Conservation (phyloP, 2,329 filamentous ascomycete species). For the Sclerotinia borealis region DNA sequence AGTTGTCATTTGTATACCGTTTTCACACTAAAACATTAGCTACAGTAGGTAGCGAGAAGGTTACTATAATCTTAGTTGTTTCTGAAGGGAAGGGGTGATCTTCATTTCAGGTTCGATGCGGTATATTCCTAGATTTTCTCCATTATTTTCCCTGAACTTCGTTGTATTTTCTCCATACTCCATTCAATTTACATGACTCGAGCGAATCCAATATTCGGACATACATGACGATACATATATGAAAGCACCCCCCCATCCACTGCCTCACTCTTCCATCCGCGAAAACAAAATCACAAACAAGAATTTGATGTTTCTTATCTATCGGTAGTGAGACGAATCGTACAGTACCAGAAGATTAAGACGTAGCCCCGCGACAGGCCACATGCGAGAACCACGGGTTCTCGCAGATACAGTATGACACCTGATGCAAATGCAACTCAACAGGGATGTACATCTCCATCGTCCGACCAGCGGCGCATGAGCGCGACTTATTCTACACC, state of each 20-base stretch:
- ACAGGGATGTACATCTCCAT: constrained; percentile 1
- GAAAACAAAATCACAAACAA: background rate
- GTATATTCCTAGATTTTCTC: background rate
- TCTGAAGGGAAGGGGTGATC: background rate
- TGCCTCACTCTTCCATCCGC: background rate
- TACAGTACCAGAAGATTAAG: background rate
- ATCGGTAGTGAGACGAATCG: background rate
- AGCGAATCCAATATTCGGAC: background rate
- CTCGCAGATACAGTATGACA: constrained; percentile 22
- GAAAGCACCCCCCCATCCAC: background rate
- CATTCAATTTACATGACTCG: constrained; percentile 10
- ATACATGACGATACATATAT: constrained; percentile 1
- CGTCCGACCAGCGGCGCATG: background rate
- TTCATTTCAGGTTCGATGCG: background rate
- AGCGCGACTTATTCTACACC: background rate
- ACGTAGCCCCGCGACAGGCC: background rate
- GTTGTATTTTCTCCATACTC: background rate
- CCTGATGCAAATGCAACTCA: constrained; percentile 9
- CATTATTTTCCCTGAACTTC: background rate
- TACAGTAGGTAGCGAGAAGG: background rate
- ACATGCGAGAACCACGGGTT: constrained; percentile 19
- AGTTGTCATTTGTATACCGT: background rate
- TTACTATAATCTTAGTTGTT: background rate
- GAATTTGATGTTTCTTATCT: background rate
- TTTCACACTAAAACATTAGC: background rate